These are phyloP conservation scores for Thraustochytrium sp. DNA, from an alignment of 352 stramenopile species.

Conservation along the genomic window DNA sequence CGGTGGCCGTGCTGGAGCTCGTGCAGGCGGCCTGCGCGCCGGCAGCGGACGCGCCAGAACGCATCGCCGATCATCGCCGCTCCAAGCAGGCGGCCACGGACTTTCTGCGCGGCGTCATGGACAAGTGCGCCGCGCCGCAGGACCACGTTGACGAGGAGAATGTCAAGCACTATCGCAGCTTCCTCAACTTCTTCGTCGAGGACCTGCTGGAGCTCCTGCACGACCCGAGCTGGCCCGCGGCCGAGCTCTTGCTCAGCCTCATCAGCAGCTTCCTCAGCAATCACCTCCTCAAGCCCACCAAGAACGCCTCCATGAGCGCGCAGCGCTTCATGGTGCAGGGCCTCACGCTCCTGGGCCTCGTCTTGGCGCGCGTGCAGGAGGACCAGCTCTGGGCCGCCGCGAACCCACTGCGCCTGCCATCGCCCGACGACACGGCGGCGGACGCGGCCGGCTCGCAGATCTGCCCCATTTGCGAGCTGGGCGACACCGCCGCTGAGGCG, in stretches of 20 bases:
- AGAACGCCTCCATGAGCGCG: neutral
- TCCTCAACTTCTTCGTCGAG: conserved; percentile 8
- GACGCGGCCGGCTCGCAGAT: neutral
- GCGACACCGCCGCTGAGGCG: neutral
- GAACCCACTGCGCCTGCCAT: neutral
- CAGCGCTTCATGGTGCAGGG: neutral
- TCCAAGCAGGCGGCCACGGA: neutral
- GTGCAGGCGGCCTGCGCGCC: neutral
- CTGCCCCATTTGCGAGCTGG: conserved; percentile 6
- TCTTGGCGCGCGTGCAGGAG: conserved; percentile 6
- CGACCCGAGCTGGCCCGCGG: neutral
- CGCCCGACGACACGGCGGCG: neutral
- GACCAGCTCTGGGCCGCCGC: neutral
- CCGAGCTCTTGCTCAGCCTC: neutral
- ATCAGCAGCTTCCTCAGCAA: neutral
- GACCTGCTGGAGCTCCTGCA: conserved; percentile 11
- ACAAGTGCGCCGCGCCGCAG: conserved; percentile 4
- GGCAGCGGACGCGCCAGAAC: neutral
- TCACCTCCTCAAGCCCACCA: neutral
- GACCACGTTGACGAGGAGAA: conserved; percentile 28
- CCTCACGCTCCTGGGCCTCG: neutral
- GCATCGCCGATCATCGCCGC: neutral
- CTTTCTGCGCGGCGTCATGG: neutral
- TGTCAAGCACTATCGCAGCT: neutral
- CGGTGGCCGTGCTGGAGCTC: neutral